These are phyloP conservation scores for Quercus suber DNA, from an alignment of 306 rosid genomes.

Conservation along the genomic window DNA sequence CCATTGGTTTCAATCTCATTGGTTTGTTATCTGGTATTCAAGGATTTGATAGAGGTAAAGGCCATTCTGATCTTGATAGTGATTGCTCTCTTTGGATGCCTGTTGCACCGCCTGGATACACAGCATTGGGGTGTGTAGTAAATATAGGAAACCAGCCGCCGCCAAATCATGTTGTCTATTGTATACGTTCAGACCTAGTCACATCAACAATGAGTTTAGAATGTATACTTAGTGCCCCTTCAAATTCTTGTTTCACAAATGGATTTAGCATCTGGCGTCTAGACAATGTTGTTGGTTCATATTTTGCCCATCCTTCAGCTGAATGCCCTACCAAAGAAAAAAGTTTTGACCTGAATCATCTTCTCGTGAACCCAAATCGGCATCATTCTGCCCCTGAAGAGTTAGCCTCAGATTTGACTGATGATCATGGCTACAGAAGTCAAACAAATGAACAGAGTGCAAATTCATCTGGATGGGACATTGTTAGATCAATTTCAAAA, in stretches of 20 bases:
- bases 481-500: constrained; percentile 74
- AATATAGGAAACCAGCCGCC: constrained; percentile 77
- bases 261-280: constrained; percentile 95
- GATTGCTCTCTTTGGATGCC: constrained; percentile 98
- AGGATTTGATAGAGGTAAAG: constrained; percentile 46
- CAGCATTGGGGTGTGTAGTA: constrained; percentile 80
- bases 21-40: constrained; percentile 67
- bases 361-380: constrained; percentile 70
- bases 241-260: constrained; percentile 46
- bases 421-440: constrained; percentile 43
- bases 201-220: constrained; percentile 74
- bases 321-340: constrained; percentile 46
- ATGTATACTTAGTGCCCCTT: constrained; percentile 53
- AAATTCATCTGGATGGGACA: constrained; percentile 83
- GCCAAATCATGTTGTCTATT: constrained; percentile 68
- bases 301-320: constrained; percentile 69
- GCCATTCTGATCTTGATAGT: constrained; percentile 34
- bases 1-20: constrained; percentile 70
- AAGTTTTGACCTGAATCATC: constrained; percentile 74
- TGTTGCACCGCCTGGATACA: constrained; percentile 84
- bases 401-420: constrained; percentile 40
- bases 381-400: constrained; percentile 40
- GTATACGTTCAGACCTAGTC: constrained; percentile 86
- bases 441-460: constrained; percentile 37
- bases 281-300: constrained; percentile 85